Evolutionary conservation across 805 yeast genomes (phyloP).

Genomic region (Pichia phayaonensis): DNA sequence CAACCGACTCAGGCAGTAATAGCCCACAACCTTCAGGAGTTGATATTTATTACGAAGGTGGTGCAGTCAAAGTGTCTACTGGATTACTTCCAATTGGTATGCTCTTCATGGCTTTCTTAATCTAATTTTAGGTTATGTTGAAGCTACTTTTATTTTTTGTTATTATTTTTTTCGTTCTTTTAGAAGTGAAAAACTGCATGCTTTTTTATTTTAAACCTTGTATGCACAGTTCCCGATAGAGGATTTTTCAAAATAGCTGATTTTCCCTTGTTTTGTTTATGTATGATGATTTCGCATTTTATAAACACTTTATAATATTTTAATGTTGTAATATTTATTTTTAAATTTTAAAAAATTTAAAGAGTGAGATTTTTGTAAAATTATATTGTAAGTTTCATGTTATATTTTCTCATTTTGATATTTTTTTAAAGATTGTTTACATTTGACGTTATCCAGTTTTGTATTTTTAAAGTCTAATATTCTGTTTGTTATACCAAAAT

Average conservation of each 20-base stretch:
- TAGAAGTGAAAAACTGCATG: not conserved
- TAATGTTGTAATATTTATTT: too few relatives aligned
- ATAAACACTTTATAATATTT: too few relatives aligned
- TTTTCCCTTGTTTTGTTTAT: not conserved
- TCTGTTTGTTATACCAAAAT: not conserved
- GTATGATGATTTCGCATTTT: too few relatives aligned
- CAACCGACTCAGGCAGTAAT: not conserved
- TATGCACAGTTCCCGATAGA: not conserved
- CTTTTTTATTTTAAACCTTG: not conserved
- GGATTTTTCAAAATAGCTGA: too few relatives aligned
- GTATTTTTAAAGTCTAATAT: not conserved
- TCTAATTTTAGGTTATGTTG: not conserved
- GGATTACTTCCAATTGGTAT: not conserved
- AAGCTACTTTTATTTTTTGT: not conserved
- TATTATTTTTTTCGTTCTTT: not conserved
- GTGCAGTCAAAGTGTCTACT: constrained; percentile 2
- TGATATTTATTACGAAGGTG: not conserved
- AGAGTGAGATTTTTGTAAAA: too few relatives aligned
- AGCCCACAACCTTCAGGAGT: not conserved
- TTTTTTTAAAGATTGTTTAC: not conserved
- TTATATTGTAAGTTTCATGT: too few relatives aligned
- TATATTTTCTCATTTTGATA: too few relatives aligned
- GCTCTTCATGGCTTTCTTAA: not conserved
- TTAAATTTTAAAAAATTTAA: too few relatives aligned
- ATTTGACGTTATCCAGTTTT: not conserved